Percentiles rank a stretch among this genome's conserved stretches.
Evolutionary conservation across 2,329 filamentous ascomycete genomes (phyloP).

Genomic region (Colletotrichum nymphaeae): DNA sequence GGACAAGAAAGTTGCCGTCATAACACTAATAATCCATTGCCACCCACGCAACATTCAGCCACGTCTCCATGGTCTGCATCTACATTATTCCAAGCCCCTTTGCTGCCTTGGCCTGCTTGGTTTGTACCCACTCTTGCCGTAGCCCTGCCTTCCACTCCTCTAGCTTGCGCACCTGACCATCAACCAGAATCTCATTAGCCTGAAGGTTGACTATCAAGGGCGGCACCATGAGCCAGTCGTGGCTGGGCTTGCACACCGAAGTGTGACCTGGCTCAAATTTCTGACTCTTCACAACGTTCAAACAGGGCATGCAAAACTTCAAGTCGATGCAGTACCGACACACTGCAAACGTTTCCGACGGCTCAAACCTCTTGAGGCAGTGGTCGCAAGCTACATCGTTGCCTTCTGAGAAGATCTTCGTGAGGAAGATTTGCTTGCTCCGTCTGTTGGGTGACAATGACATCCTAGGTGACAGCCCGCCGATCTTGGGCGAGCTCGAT

Average conservation of each 20-base stretch:
- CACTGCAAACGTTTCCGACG: slow-evolving; percentile 46
- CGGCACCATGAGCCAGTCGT: slow-evolving; percentile 53
- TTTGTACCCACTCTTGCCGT: slow-evolving; percentile 39
- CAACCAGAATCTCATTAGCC: slow-evolving; percentile 52
- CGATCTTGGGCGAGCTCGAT: slow-evolving; percentile 27
- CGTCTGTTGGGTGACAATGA: slow-evolving; percentile 20
- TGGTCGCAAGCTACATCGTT: slow-evolving; percentile 45
- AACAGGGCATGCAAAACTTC: slow-evolving; percentile 48
- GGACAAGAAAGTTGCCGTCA: not conserved
- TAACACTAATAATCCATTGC: not conserved
- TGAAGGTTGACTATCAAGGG: slow-evolving; percentile 48
- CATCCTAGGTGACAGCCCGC: slow-evolving; percentile 28
- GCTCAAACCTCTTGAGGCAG: slow-evolving; percentile 48
- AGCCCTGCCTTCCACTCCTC: slow-evolving; percentile 50
- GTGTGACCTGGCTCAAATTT: slow-evolving; percentile 43
- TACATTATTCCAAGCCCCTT: slow-evolving; percentile 17
- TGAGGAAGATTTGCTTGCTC: slow-evolving; percentile 39
- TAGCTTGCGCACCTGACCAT: slow-evolving; percentile 46
- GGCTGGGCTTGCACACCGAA: slow-evolving; percentile 43
- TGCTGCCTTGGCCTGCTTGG: not conserved
- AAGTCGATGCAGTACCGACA: slow-evolving; percentile 53
- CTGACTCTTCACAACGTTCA: slow-evolving; percentile 41
- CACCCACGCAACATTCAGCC: not conserved
- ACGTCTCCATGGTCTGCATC: no score
- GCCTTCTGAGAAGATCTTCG: slow-evolving; percentile 35